Evolutionary conservation across 1,139 yeast species (phyloP), one percentile per base, ranked within the genome.

Genomic region (Geotrichum bryndzae): DNA sequence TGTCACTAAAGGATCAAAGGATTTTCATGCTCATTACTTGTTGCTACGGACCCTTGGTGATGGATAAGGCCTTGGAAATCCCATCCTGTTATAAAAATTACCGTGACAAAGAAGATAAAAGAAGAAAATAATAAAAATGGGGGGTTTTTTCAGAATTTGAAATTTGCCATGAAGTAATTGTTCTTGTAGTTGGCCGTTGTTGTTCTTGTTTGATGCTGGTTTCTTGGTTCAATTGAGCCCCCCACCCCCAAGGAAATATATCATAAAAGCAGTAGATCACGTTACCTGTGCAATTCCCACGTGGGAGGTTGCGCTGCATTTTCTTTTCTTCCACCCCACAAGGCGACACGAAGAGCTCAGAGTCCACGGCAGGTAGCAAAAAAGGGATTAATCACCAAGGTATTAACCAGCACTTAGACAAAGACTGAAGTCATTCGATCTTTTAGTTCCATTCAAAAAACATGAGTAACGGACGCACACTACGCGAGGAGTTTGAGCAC

Each of bases 401-500:
- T 18, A 41, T 41, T 38, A n/a, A n/a, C 23, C 22, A 41, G 48
- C 8, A n/a, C n/a, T 18, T 6, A 41, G 10, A 13, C 8, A 41
- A 18, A 10, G 22, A 7, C n/a, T n/a, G 15, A 13, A 2, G n/a
- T 4, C 11, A 3, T n/a, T 15, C n/a, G 10, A 15, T 2, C 48
- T 3, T 13, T 41, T 7, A 2, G 1, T 41, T 41, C n/a, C 8
- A n/a, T 41, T 38, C n/a, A 41, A n/a, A 41, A 13, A 41, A n/a
- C 11, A 61, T 61, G 63, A 59, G 59, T 18, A 55, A 58, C 23
- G 55, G 57, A 31, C 57, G 66, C 25, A 57, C 58, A 22, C 54
- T 66, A 23, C 64, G 62, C 41, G 64, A 67, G 54, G 65, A 66
- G 52, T 66, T 58, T 53, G 56, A 58, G 22, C 59, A 62, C 51